Evolutionary conservation across 163 green algal genomes (phyloP).

Genomic region (Chloromonas sp.): DNA sequence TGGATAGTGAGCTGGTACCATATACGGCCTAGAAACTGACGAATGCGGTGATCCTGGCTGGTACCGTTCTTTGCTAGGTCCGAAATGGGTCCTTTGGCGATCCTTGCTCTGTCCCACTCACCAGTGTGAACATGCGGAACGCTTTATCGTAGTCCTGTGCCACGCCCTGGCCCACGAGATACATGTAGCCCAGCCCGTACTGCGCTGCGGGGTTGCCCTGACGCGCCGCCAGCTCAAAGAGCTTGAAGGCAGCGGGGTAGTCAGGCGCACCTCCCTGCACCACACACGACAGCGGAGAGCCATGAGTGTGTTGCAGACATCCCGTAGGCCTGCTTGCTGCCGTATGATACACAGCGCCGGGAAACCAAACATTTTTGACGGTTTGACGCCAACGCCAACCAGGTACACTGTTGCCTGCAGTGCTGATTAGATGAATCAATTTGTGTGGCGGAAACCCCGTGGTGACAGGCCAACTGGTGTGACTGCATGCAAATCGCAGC

Average conservation of each 20-base stretch:
- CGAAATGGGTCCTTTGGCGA: no score
- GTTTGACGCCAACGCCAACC: no score
- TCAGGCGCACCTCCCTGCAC: conserved; percentile 6
- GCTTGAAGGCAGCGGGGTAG: neutral
- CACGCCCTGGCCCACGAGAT: conserved; percentile 67
- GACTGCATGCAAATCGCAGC: neutral
- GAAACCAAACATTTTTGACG: no score
- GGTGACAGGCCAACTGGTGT: no score
- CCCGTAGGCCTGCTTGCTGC: neutral
- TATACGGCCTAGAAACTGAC: no score
- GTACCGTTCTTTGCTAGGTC: no score
- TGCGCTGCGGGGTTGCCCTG: conserved; percentile 39
- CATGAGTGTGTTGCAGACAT: neutral
- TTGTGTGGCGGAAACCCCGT: no score
- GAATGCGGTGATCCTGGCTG: no score
- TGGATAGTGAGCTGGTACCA: no score
- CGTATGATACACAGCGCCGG: neutral
- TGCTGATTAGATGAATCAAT: neutral
- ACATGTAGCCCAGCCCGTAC: conserved; percentile 75
- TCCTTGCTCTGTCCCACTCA: neutral
- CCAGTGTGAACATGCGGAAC: conserved; percentile 58
- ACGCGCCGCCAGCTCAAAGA: conserved; percentile 51
- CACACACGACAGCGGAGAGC: neutral
- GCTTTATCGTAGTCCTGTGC: conserved; percentile 49
- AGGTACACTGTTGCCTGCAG: neutral